Evolutionary conservation across 2,329 filamentous ascomycete genomes (phyloP), one percentile per base, ranked within the genome.

Genomic region (Trichoderma citrinoviride): DNA sequence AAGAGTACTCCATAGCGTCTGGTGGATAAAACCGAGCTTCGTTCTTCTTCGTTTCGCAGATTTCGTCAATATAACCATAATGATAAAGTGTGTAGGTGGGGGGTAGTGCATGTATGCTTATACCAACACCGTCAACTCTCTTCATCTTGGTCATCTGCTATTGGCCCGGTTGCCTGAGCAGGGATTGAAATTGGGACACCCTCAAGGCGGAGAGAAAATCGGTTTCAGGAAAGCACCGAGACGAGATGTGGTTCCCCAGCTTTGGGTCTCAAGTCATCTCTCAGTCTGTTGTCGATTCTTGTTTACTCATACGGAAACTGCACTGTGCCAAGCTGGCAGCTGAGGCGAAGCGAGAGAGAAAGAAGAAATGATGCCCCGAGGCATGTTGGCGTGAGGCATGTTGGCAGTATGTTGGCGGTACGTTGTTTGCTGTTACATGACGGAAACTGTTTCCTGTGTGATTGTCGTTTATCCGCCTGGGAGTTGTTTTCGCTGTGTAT

Each of bases 11-110:
- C n/a, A n/a, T n/a, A n/a, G n/a, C 25, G 23, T 25, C 27, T 5
- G 0, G 27, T 27, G 7, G 21, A 23, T 21, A 5, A 29, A 25
- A 12, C 2, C 1, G 21, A 58, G 27, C 27, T 46, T 19, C 19
- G 12, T 37, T 12, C 17, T 58, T 60, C 50, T 60, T 44, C 56
- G 56, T 49, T 29, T 14, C 27, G 44, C 29, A 19, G 47, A 27
- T 27, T 50, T 50, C 47, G 17, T 49, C 40, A 27, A 60, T 58
- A 58, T 60, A 50, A 60, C 46, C 56, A 60, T 50, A 60, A 60
- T 41, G 19, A 3, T 33, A 50, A 40, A 60, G 46, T 60, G 56
- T 60, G 56, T 29, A 60, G 56, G 44, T 17, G 21, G 29, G 19
- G 37, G 29, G 21, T 60, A 60, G 44, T 19, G 5, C 21, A 37